phyloP scores from a whole-genome alignment of 2,329 filamentous ascomycete genomes.

The Aulographum hederae region DNA sequence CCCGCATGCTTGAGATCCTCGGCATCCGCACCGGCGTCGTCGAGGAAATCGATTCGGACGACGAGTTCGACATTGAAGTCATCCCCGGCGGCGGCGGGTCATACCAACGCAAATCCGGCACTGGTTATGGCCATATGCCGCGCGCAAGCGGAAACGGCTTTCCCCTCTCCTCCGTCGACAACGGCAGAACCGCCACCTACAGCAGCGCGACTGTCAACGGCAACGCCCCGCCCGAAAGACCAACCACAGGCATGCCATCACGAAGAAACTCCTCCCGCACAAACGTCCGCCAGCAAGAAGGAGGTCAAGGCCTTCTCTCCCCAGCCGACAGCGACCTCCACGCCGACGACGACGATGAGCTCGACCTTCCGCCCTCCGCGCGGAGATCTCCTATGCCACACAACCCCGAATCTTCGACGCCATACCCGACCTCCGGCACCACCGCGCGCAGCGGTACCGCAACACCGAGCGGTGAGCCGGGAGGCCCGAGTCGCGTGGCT shows the following conservation, averaged over 20 bases:
- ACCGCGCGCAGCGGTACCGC: constrained; percentile 10
- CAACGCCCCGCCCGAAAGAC: constrained; percentile 22
- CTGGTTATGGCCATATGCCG: constrained; percentile 60
- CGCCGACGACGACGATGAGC: constrained; percentile 33
- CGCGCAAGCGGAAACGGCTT: constrained; percentile 35
- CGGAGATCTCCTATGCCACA: constrained; percentile 19
- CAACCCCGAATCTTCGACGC: constrained; percentile 1
- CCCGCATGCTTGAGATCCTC: constrained; percentile 91
- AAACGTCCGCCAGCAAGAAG: constrained; percentile 25
- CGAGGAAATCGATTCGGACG: constrained; percentile 92
- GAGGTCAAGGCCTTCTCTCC: constrained; percentile 34
- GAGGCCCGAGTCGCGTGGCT: constrained; percentile 19
- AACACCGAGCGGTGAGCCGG: constrained; percentile 17
- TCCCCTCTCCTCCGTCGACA: constrained; percentile 28
- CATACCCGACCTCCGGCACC: not conserved
- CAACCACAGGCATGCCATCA: constrained; percentile 21
- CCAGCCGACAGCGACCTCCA: constrained; percentile 26
- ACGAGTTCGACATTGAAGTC: constrained; percentile 90
- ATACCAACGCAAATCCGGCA: constrained; percentile 65
- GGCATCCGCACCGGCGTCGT: constrained; percentile 94
- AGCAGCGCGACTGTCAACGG: constrained; percentile 36
- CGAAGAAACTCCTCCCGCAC: constrained; percentile 35
- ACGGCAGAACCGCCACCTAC: constrained; percentile 37
- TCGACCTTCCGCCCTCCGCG: constrained; percentile 41
- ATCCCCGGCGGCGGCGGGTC: constrained; percentile 40